Evolutionary conservation across 2,329 filamentous ascomycete species (phyloP), one percentile per base, ranked within the genome.

Genomic region (Nectriaceae sp.): DNA sequence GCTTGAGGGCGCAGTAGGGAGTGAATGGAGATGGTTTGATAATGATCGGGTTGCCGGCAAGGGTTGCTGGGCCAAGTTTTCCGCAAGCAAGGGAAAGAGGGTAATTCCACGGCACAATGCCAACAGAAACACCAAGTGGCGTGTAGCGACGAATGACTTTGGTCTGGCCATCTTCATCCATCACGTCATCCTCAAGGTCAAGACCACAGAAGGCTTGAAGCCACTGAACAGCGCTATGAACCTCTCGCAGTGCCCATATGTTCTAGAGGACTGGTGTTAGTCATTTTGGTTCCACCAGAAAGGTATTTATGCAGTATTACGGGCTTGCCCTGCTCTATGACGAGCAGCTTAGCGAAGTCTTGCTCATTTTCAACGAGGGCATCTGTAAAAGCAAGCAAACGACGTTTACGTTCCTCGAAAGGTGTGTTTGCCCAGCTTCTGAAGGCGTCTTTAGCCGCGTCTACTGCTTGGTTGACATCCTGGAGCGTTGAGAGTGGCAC

Each of bases 21-120:
- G 81, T 77, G 62, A 76, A 83, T 0, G 78, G 78, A 0, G 78
- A 83, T 0, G 79, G 77, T 65, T 83, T 83, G 59, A 79, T 65
- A 51, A 84, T 80, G 41, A 84, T 65, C 4, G 68, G 65, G 59
- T 82, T 82, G 4, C 81, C 80, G 0, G 82, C 79, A 16, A 84
- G 56, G 3, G 87, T 62, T 0, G 79, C 79, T 0, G 81, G 77
- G 2, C 72, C 74, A 11, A 85, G 65, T 62, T 87, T 87, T 47
- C 61, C 53, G 3, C 53, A 40, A 2, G 52, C 56, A 1, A 59
- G 46, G 0, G 55, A 29, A 37, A 61, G 40, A 11, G 58, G 58
- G 18, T 52, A 61, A 46, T 61, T 61, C 58, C 58, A 61, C 5
- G 58, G 58, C 0, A 61, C 58, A 4, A 61, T 59, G 2, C 48